Percentiles rank a stretch among this genome's conserved stretches.
phyloP scores from a whole-genome alignment of 495 filamentous ascomycete species.

The Aspergillus bertholletiae region DNA sequence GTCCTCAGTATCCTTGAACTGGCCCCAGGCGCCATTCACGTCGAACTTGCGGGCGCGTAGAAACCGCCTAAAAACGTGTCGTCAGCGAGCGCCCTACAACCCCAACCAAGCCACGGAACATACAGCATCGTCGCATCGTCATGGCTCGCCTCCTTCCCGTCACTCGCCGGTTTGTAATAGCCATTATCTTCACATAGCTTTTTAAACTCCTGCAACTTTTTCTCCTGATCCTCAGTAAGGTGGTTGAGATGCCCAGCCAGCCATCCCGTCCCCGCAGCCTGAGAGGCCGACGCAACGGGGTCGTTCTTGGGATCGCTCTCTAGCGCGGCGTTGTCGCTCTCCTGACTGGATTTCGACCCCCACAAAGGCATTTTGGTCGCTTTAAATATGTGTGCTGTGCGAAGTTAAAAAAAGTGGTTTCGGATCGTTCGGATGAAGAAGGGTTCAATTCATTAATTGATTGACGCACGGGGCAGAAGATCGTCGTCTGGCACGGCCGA shows the following conservation, averaged over 20 bases:
- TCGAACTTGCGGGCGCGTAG: conserved; percentile 75
- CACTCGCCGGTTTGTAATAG: conserved; percentile 53
- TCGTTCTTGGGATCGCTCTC: conserved; percentile 37
- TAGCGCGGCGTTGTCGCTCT: conserved; percentile 12
- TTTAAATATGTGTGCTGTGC: neutral
- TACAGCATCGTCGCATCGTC: conserved; percentile 82
- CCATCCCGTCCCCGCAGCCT: conserved; percentile 41
- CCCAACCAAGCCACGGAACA: conserved; percentile 19
- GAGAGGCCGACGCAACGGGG: conserved; percentile 36
- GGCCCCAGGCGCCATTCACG: conserved; percentile 67
- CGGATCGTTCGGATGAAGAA: neutral
- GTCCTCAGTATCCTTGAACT: conserved; percentile 86
- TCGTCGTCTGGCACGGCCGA: neutral
- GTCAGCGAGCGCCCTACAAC: conserved; percentile 1
- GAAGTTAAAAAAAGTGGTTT: neutral
- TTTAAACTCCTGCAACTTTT: conserved; percentile 66
- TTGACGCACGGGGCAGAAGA: neutral
- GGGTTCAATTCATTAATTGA: neutral
- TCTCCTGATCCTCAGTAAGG: conserved; percentile 63
- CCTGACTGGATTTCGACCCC: conserved; percentile 33
- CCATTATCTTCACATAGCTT: conserved; percentile 56
- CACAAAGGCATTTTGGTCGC: conserved; percentile 28
- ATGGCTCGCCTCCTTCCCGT: conserved; percentile 54
- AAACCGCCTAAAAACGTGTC: conserved; percentile 57
- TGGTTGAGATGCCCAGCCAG: conserved; percentile 69